phyloP scores from a whole-genome alignment of 2,329 filamentous ascomycete species.

The Lasiodiplodia hormozganensis region DNA sequence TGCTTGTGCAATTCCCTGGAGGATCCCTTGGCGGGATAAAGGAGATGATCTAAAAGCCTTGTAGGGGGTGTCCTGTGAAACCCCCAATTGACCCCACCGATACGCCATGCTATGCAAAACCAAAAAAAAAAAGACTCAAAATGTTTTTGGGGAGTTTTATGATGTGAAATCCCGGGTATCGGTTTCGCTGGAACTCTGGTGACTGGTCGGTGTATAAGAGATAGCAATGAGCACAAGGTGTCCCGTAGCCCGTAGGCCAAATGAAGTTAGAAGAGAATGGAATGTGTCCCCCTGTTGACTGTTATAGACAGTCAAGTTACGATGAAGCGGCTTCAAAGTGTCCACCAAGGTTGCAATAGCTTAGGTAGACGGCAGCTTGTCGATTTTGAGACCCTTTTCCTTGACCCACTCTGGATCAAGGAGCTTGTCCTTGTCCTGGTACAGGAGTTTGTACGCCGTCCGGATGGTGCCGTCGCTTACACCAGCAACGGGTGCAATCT shows the following conservation, averaged over 20 bases:
- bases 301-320: not conserved
- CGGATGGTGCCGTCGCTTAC: constrained; percentile 98
- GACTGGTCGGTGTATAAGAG: not conserved
- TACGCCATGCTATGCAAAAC: constrained; percentile 26
- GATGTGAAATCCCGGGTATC: constrained; percentile 23
- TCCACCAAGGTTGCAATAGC: not conserved
- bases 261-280: not conserved
- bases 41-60: not conserved
- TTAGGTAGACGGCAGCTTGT: constrained; percentile 24
- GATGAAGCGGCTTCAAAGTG: not conserved
- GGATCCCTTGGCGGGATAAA: not conserved
- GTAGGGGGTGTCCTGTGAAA: not conserved
- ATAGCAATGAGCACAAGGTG: not conserved
- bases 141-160: constrained; percentile 12
- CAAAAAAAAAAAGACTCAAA: not conserved
- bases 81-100: not conserved
- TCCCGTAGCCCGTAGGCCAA: constrained; percentile 6
- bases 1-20: not conserved
- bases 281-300: not conserved
- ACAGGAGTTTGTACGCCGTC: constrained; percentile 90
- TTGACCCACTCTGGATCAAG: constrained; percentile 73
- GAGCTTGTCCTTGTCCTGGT: constrained; percentile 74
- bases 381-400: constrained; percentile 26
- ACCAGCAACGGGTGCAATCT: constrained; percentile 82
- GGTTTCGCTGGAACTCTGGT: not conserved